Evolutionary conservation across 169 alveolate genomes (phyloP).

Genomic region (Babesia ovis): DNA sequence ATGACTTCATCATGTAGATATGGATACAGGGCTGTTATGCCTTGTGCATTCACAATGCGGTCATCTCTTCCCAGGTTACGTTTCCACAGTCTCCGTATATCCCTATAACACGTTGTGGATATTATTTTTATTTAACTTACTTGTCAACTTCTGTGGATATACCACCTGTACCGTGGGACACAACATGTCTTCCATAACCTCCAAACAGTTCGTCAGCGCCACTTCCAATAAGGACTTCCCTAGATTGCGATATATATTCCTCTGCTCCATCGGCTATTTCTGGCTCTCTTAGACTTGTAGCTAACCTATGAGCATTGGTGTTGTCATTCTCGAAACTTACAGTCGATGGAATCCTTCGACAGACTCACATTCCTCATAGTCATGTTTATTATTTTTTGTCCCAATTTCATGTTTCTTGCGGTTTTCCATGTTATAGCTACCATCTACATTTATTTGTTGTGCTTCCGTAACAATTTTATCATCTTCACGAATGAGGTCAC

Average conservation of each 20-base stretch:
- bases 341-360: background rate
- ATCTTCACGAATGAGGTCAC: no score
- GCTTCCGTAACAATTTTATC: no score
- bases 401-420: background rate
- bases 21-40: slow-evolving; percentile 45
- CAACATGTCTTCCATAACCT: slow-evolving; percentile 75
- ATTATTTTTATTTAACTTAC: background rate
- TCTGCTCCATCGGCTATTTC: no score
- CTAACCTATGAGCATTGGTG: no score
- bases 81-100: slow-evolving; percentile 70
- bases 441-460: no score
- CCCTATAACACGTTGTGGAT: slow-evolving; percentile 36
- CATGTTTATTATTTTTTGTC: background rate
- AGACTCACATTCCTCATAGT: background rate
- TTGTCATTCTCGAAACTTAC: background rate
- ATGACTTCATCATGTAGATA: slow-evolving; percentile 55
- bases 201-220: slow-evolving; percentile 81
- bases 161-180: background rate
- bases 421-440: background rate
- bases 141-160: slow-evolving; percentile 34
- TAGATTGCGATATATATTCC: slow-evolving; percentile 6
- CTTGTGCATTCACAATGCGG: slow-evolving; percentile 61
- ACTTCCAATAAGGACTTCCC: slow-evolving; percentile 70
- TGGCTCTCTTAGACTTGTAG: no score
- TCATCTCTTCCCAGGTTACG: slow-evolving; percentile 77